Evolutionary conservation across 2,329 filamentous ascomycete species (phyloP), one percentile per base, ranked within the genome.

Genomic region (Penicillium sp.): DNA sequence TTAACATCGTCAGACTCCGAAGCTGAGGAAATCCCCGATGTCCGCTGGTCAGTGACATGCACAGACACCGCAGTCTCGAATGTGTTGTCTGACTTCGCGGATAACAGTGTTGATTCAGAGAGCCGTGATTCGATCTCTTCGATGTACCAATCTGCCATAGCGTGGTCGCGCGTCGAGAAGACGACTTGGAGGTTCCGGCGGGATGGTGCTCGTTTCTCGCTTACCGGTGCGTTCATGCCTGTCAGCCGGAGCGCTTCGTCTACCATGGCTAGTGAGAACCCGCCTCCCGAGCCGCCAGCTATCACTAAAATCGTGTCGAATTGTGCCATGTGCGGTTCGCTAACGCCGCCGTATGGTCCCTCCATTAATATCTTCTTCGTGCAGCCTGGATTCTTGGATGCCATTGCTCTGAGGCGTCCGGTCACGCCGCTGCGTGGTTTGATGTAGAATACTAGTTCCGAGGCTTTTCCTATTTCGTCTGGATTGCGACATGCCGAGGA

Each of bases 281-380:
- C 80, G 3, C 79, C 80, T 1, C 83, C 83, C 0, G 82, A 81
- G 0, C 83, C 83, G 16, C 83, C 82, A 0, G 79, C 80, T 8
- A 85, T 68, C 12, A 85, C 69, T 0, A 86, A 63, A 1, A 73
- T 65, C 7, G 69, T 70, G 40, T 82, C 76, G 50, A 76, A 77
- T 1, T 67, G 68, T 1, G 66, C 60, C 42, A 77, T 67, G 31
- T 69, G 63, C 9, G 64, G 63, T 12, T 75, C 66, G 34, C 82
- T 68, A 18, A 64, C 55, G 2, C 82, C 82, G 1, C 83, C 81
- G 55, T 85, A 85, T 0, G 83, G 82, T 0, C 83, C 82, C 42
- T 85, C 82, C 1, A 85, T 60, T 3, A 82, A 64, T 0, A 85
- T 78, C 0, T 72, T 72, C 13, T 82, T 72, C 0, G 65, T 61